These are phyloP conservation scores for Carallia pectinifolia DNA, from an alignment of 345 rosid genomes.

Conservation along the genomic window DNA sequence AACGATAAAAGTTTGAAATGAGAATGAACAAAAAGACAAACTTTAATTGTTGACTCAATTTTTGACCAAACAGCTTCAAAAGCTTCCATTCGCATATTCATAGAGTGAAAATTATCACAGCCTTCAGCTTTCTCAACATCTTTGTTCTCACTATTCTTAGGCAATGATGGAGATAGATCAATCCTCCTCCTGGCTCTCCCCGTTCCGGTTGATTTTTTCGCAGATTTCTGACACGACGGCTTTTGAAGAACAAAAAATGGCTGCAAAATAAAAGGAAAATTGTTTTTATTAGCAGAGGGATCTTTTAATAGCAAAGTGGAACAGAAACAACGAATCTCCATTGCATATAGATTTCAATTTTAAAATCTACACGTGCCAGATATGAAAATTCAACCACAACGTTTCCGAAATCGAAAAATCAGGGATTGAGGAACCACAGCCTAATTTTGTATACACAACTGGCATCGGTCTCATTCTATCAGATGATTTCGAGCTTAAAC, in stretches of 20 bases:
- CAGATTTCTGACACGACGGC: conserved; percentile 39
- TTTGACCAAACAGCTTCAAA: conserved; percentile 69
- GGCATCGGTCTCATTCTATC: no score
- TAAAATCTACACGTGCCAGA: no score
- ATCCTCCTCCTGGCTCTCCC: conserved; percentile 50
- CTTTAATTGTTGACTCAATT: conserved; percentile 55
- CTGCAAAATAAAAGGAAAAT: conserved; percentile 28
- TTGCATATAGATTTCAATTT: no score
- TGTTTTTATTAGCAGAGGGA: no score
- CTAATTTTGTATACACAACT: no score
- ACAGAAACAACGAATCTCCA: not conserved
- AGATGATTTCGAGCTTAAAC: no score
- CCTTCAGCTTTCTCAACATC: conserved; percentile 33
- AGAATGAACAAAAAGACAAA: conserved; percentile 20
- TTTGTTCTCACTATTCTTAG: conserved; percentile 24
- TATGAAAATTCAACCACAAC: no score
- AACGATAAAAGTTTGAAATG: not conserved
- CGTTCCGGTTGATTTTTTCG: conserved; percentile 33
- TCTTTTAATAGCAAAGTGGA: not conserved
- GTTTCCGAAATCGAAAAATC: no score
- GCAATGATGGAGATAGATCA: conserved; percentile 38
- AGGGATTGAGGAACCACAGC: no score
- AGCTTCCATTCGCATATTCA: conserved; percentile 45
- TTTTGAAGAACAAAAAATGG: conserved; percentile 63
- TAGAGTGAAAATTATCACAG: conserved; percentile 18